Evolutionary conservation across 2,329 filamentous ascomycete species (phyloP).

Genomic region (Sporothrix phasma): DNA sequence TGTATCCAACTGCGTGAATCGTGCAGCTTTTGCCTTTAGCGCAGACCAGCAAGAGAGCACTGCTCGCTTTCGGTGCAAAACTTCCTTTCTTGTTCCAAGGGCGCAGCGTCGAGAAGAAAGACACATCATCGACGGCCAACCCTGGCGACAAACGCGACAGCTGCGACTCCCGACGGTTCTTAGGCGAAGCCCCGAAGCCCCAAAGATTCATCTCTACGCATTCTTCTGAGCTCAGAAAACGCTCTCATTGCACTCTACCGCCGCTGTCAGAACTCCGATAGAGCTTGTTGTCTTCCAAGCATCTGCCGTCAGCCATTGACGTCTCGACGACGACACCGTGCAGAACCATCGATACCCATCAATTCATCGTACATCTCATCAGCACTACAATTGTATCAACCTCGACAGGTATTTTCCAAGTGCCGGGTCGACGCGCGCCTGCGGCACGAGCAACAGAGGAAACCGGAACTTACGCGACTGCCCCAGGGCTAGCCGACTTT

Average conservation of each 20-base stretch:
- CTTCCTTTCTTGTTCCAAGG: background rate
- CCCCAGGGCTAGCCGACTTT: background rate
- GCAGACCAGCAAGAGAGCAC: background rate
- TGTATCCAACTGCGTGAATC: too few relatives aligned
- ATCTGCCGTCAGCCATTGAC: background rate
- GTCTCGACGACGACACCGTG: background rate
- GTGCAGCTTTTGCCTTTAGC: constrained; percentile 3
- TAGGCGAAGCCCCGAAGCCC: too few relatives aligned
- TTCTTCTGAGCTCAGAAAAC: too few relatives aligned
- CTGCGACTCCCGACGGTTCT: background rate
- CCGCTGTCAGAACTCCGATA: background rate
- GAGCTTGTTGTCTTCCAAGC: background rate
- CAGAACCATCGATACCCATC: background rate
- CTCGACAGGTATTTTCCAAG: too few relatives aligned
- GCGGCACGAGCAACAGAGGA: background rate
- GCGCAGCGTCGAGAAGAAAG: background rate
- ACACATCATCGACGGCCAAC: background rate
- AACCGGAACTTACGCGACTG: background rate
- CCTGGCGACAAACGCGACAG: background rate
- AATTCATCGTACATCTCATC: background rate
- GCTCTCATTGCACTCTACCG: background rate
- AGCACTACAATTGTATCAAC: background rate
- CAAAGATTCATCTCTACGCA: background rate
- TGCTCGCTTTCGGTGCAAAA: background rate
- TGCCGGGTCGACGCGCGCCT: background rate